Conservation (phyloP, 208 protist species). For the Phytomonas francai region DNA sequence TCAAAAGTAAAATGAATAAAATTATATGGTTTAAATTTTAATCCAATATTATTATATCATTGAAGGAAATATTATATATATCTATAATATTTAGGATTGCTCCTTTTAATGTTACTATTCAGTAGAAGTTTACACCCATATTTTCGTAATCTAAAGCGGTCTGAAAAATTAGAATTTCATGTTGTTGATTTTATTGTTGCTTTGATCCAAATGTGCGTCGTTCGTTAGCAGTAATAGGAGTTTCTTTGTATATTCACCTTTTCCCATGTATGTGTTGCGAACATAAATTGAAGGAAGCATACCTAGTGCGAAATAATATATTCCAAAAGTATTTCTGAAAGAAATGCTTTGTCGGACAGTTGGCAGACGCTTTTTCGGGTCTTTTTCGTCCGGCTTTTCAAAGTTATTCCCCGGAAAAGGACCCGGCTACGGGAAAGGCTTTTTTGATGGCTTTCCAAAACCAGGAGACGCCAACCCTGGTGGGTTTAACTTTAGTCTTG, state of each 20-base stretch:
- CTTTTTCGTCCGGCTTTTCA: slow-evolving; percentile 36
- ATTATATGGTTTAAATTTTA: background rate
- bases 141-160: background rate
- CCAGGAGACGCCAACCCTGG: slow-evolving; percentile 2
- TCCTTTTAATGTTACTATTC: background rate
- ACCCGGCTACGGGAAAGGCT: slow-evolving; percentile 10
- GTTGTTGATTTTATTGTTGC: no score
- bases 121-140: background rate
- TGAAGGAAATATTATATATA: background rate
- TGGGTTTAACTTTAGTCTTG: slow-evolving; percentile 9
- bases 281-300: background rate
- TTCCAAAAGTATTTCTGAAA: background rate
- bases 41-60: background rate
- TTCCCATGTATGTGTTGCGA: slow-evolving; percentile 8
- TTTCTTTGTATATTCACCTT: slow-evolving; percentile 10
- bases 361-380: slow-evolving; percentile 25
- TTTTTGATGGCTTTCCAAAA: slow-evolving; percentile 15
- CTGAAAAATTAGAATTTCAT: background rate
- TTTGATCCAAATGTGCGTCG: no score
- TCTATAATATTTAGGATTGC: background rate
- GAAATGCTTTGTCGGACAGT: slow-evolving; percentile 32
- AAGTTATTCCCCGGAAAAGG: slow-evolving; percentile 29
- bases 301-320: slow-evolving; percentile 1
- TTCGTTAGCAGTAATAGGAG: background rate
- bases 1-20: slow-evolving; percentile 6